Evolutionary conservation across 805 yeast genomes (phyloP), one percentile per base, ranked within the genome.

Genomic region (Candida nonsorbophila): DNA sequence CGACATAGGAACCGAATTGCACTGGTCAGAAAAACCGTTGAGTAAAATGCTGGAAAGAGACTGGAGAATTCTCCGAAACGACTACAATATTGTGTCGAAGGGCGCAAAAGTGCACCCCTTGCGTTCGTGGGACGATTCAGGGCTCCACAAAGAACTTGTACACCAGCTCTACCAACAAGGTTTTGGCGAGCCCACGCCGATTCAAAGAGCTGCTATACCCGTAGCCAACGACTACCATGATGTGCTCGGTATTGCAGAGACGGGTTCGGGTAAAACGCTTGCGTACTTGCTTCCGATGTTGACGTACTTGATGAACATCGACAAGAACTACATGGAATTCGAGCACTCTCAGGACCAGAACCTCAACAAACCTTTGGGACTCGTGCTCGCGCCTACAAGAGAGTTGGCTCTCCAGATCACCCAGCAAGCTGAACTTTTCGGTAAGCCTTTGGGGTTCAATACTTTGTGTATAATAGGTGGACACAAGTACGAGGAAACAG

Each of bases 201-300:
- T 92, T 34, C 98, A 90, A 51, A 60, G 96, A 38, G 92, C 94
- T 0, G 71, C 96, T 0, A 75, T 90, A 4, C 96, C 97, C 0
- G 58, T 79, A 15, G 79, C 81, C 0, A 44, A 79, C 14, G 50
- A 60, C 0, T 60, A 69, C 3, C 55, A 74, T 14, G 96, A 90
- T 51, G 63, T 84, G 2, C 67, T 88, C 13, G 97, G 95, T 9
- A 72, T 88, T n/a, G 97, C 97, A 0, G 87, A 87, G 42, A 90
- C 98, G 0, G 98, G 98, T 8, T 84, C 95, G 1, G 98, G 98
- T 44, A 90, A 92, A 50, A 90, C 98, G 0, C 62, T 88, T 8
- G 81, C 94, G 2, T 90, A 79, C 53, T 51, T 84, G 7, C 53
- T 90, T 2, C 97, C 98, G 0, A 55, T 85, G 28, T 47, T 84